These are phyloP conservation scores for Leonotis leonurus DNA, from an alignment of 257 asterid species.

Conservation along the genomic window DNA sequence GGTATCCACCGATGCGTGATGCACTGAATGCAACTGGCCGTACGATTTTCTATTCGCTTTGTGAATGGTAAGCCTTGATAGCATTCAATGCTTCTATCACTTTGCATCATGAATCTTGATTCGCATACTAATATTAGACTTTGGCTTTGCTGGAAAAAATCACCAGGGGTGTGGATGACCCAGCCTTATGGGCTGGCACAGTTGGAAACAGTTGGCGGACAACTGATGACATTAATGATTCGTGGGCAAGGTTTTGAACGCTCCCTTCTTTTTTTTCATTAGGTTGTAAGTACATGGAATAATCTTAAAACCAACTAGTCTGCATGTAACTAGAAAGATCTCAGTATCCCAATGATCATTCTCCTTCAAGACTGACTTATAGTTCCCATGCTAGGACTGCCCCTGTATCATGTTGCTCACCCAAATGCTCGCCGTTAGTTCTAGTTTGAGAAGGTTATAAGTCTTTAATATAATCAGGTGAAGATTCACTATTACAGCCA, in stretches of 20 bases:
- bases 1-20: constrained; percentile 98
- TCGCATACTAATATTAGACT: constrained; percentile 1
- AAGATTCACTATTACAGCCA: not conserved
- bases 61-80: constrained; percentile 65
- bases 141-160: constrained; percentile 8
- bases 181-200: constrained; percentile 84
- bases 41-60: constrained; percentile 75
- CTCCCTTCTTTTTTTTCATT: constrained; percentile 9
- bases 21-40: constrained; percentile 88
- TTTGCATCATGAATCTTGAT: not conserved
- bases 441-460: no score
- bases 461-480: not conserved
- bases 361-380: not conserved
- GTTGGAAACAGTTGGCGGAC: constrained; percentile 98
- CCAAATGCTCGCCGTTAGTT: no score
- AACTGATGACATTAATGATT: constrained; percentile 81
- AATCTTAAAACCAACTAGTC: not conserved
- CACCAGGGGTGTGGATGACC: constrained; percentile 83
- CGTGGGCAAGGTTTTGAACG: constrained; percentile 84
- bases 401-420: no score
- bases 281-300: not conserved
- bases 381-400: not conserved
- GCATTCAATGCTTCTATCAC: not conserved
- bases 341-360: not conserved
- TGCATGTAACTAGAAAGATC: not conserved